A percentile compares a stretch with the other conserved stretches of the same genome.
Conservation (phyloP, 108 stramenopile species). For the Craspedostauros australis region DNA sequence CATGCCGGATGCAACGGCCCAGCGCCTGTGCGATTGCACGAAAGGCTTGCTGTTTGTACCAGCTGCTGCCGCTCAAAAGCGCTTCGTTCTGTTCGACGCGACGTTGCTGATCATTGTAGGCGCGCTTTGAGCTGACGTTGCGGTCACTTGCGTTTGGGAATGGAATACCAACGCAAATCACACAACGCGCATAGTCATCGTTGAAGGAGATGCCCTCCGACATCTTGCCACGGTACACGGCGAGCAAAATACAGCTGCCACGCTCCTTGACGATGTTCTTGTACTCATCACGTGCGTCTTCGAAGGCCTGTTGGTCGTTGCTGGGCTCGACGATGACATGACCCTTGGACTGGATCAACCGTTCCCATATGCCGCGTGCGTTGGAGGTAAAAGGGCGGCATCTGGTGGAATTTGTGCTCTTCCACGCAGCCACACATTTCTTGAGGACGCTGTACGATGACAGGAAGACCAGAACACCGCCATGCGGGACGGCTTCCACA, state of each 20-base stretch:
- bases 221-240: slow-evolving; percentile 86
- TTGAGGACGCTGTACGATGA: slow-evolving; percentile 55
- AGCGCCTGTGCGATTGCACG: slow-evolving; percentile 88
- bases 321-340: slow-evolving; percentile 66
- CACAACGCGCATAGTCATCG: slow-evolving; percentile 70
- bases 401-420: slow-evolving; percentile 14
- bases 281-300: slow-evolving; percentile 47
- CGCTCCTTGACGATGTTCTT: slow-evolving; percentile 22
- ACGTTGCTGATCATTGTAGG: slow-evolving; percentile 77
- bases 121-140: slow-evolving; percentile 57
- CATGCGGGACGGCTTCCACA: slow-evolving; percentile 45
- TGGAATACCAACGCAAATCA: slow-evolving; percentile 75
- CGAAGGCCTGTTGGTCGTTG: slow-evolving; percentile 57
- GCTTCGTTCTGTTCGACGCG: slow-evolving; percentile 35
- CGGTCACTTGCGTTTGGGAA: slow-evolving; percentile 41
- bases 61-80: slow-evolving; percentile 69
- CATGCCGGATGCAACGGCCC: slow-evolving; percentile 84
- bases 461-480: slow-evolving; percentile 71
- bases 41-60: slow-evolving; percentile 91
- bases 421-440: slow-evolving; percentile 55
- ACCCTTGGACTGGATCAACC: slow-evolving; percentile 41
- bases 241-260: slow-evolving; percentile 74
- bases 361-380: slow-evolving; percentile 32
- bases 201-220: slow-evolving; percentile 81
- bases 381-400: no score